A percentile compares a stretch with the other conserved stretches of the same genome.
These are phyloP conservation scores for Geranium brycei DNA, from an alignment of 345 rosid species.

Conservation along the genomic window DNA sequence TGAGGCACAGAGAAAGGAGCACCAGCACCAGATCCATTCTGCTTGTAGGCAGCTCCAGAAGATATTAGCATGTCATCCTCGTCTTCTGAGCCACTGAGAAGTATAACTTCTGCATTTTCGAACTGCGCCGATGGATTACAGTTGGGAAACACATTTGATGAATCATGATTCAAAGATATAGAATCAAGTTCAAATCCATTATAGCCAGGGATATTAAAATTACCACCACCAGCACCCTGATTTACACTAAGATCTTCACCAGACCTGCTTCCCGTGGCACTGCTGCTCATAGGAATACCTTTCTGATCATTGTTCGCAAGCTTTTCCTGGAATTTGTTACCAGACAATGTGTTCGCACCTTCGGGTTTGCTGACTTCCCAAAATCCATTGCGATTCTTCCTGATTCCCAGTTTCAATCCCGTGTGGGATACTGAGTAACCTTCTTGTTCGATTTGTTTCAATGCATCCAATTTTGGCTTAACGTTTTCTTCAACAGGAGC, in stretches of 20 bases:
- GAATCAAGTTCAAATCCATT: slow-evolving; percentile 74
- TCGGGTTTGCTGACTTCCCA: slow-evolving; percentile 95
- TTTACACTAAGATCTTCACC: slow-evolving; percentile 91
- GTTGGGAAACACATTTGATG: slow-evolving; percentile 36
- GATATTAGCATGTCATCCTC: slow-evolving; percentile 52
- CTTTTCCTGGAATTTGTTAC: slow-evolving; percentile 42
- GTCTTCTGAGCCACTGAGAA: slow-evolving; percentile 87
- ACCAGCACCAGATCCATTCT: slow-evolving; percentile 30
- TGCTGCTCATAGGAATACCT: slow-evolving; percentile 76
- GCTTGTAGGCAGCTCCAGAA: slow-evolving; percentile 25
- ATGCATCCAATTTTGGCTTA: slow-evolving; percentile 37
- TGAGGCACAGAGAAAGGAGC: slow-evolving; percentile 46
- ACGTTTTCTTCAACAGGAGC: slow-evolving; percentile 25
- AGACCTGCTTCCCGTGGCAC: slow-evolving; percentile 84
- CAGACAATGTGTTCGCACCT: slow-evolving; percentile 45
- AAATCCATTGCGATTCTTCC: slow-evolving; percentile 66
- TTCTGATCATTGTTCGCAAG: slow-evolving; percentile 40
- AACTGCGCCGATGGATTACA: slow-evolving; percentile 34
- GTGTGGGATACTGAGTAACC: slow-evolving; percentile 56
- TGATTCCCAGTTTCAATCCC: slow-evolving; percentile 80
- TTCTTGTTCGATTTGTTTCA: slow-evolving; percentile 54
- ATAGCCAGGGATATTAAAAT: slow-evolving; percentile 40
- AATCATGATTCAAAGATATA: slow-evolving; percentile 46
- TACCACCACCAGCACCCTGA: slow-evolving; percentile 9
- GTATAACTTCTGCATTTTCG: slow-evolving; percentile 55